These are phyloP conservation scores for Diaporthe aspalathi DNA, from an alignment of 2,329 filamentous ascomycete genomes.

Conservation along the genomic window DNA sequence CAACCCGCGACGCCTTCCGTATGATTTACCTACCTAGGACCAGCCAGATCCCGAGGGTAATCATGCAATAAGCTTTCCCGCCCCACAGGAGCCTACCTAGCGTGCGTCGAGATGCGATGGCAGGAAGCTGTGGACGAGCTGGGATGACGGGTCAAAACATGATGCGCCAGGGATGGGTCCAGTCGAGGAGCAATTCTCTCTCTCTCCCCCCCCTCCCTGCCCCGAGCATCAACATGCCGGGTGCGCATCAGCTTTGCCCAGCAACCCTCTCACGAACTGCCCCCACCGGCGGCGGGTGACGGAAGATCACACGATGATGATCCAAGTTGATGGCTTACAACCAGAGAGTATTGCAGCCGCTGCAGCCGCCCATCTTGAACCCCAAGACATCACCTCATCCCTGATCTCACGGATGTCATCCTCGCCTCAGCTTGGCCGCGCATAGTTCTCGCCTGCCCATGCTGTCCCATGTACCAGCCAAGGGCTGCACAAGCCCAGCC, in stretches of 20 bases:
- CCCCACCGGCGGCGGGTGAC: not conserved
- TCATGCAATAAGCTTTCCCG: constrained; percentile 27
- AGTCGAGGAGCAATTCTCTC: not conserved
- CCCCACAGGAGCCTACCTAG: constrained; percentile 15
- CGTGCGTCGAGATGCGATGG: constrained; percentile 22
- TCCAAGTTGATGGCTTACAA: not conserved
- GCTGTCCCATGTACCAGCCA: not conserved
- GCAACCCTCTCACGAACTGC: not conserved
- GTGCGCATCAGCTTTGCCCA: not conserved
- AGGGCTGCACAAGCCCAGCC: not conserved
- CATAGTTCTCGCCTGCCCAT: not conserved
- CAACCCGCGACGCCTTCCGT: constrained; percentile 25
- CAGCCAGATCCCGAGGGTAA: constrained; percentile 19
- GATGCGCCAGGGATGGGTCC: not conserved
- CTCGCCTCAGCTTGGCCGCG: not conserved
- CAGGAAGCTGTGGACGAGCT: constrained; percentile 8
- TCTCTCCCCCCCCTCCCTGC: not conserved
- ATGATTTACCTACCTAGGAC: constrained; percentile 28
- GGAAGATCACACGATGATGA: not conserved
- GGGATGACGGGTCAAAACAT: constrained; percentile 27
- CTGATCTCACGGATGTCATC: not conserved
- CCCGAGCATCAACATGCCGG: constrained; percentile 16
- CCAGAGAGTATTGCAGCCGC: not conserved
- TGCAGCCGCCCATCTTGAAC: not conserved
- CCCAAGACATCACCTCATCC: not conserved